Base-by-base conservation (phyloP, 2,329 filamentous ascomycete species). In the Colletotrichum spinosum region DNA sequence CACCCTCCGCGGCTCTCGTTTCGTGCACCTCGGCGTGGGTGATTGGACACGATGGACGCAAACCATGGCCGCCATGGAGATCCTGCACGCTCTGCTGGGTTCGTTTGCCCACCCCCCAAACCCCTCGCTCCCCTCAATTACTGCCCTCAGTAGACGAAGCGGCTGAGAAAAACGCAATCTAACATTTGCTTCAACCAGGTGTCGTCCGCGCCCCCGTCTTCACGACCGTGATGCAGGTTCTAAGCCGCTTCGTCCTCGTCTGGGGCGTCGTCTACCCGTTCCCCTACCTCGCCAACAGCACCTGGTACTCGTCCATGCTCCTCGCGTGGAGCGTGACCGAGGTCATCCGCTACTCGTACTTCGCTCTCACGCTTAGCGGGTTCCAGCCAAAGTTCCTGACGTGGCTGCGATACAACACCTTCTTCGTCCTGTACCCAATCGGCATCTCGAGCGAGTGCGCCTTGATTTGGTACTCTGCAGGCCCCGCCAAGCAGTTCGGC, bases 311-410 rank as follows among this genome's bases (percentile, higher is more conserved):
- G 70, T 86, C 85, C 72, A 93, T 97, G 92, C 85, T 98, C 64
- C 74, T 90, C 60, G 94, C 96, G 38, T 98, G 96, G 95, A 91
- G 89, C 69, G 78, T 93, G 65, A 97, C 96, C 67, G 96, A 99
- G 81, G 92, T 97, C 57, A 91, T 97, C 72, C 90, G 96, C 59
- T 99, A 99, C 85, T 87, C 88, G 52, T 99, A 92, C 84, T 98
- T 98, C 76, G 91, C 92, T 41, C 84, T 94, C 72, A 89, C 88
- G 71, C 86, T 96, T 38, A 80, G 83, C 68, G 84, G 87, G 35
- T 75, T 79, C 65, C 87, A 91, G 37, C 92, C 94, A 0, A 76
- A 73, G 1, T 81, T 84, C 65, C 85, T 97, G 75, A 88, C 88
- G 42, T 97, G 93, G 92, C 81, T 97, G 78, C 85, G 94, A 72